A percentile compares a stretch with the other conserved stretches of the same genome.
These are phyloP conservation scores for Pezicula rhizophila DNA, from an alignment of 2,329 filamentous ascomycete genomes.

Conservation along the genomic window DNA sequence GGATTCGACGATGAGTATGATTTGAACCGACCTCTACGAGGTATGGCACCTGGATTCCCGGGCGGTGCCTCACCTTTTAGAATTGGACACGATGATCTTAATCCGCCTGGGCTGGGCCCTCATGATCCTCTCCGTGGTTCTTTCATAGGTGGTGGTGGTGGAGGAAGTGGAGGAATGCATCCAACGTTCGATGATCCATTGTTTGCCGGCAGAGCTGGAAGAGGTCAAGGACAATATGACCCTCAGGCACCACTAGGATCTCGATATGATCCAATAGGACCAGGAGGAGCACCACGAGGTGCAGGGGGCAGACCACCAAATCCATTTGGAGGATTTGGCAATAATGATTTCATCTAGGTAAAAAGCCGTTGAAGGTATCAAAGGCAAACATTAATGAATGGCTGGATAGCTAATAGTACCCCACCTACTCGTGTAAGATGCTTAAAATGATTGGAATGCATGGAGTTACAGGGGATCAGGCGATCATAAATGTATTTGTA, in stretches of 20 bases:
- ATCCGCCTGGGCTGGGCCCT: slow-evolving; percentile 80
- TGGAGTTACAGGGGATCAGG: too few species aligned
- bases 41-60: slow-evolving; percentile 29
- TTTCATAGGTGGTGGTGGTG: slow-evolving; percentile 54
- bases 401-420: too few species aligned
- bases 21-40: slow-evolving; percentile 61
- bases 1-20: slow-evolving; percentile 93
- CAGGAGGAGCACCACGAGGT: slow-evolving; percentile 49
- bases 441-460: too few species aligned
- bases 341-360: slow-evolving; percentile 45
- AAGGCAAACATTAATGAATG: too few species aligned
- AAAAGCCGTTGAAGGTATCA: not conserved
- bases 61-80: slow-evolving; percentile 50
- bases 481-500: too few species aligned
- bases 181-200: slow-evolving; percentile 90
- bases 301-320: slow-evolving; percentile 43
- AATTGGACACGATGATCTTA: slow-evolving; percentile 80
- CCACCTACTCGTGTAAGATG: too few species aligned
- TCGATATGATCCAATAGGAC: slow-evolving; percentile 84
- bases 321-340: slow-evolving; percentile 54
- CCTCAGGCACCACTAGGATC: slow-evolving; percentile 78
- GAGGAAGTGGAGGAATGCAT: slow-evolving; percentile 76
- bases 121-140: slow-evolving; percentile 71
- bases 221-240: slow-evolving; percentile 48
- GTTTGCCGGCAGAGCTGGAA: slow-evolving; percentile 56